Evolutionary conservation across 192 early-diverging fungal genomes (phyloP).

Genomic region (Chytriomyces confervae): DNA sequence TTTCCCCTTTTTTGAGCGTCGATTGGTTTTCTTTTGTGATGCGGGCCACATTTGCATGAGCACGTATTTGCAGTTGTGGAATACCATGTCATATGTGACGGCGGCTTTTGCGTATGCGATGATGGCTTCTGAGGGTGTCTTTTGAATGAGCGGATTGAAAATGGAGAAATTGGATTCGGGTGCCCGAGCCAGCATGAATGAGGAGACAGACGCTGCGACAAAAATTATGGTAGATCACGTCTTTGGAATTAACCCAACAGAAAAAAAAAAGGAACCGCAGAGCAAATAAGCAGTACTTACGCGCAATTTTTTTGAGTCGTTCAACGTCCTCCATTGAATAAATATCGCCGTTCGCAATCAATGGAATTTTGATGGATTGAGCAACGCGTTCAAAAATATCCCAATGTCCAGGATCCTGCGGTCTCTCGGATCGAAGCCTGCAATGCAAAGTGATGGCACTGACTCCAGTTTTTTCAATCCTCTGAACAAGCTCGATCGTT

Average conservation of each 20-base stretch:
- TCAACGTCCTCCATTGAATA: slow-evolving; percentile 67
- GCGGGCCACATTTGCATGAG: slow-evolving; percentile 79
- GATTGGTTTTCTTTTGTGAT: slow-evolving; percentile 22
- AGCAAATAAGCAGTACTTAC: not conserved
- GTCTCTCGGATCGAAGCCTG: slow-evolving; percentile 70
- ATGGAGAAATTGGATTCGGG: slow-evolving; percentile 87
- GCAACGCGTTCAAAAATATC: slow-evolving; percentile 76
- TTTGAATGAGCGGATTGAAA: slow-evolving; percentile 62
- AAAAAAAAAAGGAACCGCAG: not conserved
- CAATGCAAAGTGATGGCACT: slow-evolving; percentile 90
- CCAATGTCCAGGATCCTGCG: slow-evolving; percentile 84
- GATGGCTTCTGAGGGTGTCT: slow-evolving; percentile 61
- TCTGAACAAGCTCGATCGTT: slow-evolving; percentile 80
- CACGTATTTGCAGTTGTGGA: slow-evolving; percentile 89
- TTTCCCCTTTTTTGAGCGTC: slow-evolving; percentile 12
- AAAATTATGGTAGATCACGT: not conserved
- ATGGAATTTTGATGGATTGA: slow-evolving; percentile 63
- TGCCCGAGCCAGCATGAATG: slow-evolving; percentile 92
- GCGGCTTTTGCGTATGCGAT: slow-evolving; percentile 72
- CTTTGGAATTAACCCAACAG: slow-evolving; percentile 12
- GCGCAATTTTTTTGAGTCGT: slow-evolving; percentile 55
- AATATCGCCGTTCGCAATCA: slow-evolving; percentile 95
- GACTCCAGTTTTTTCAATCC: slow-evolving; percentile 86
- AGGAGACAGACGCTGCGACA: slow-evolving; percentile 57
- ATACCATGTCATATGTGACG: slow-evolving; percentile 73